Base-by-base conservation (phyloP, 2,329 filamentous ascomycete genomes). In the Aspergillus cejpii region DNA sequence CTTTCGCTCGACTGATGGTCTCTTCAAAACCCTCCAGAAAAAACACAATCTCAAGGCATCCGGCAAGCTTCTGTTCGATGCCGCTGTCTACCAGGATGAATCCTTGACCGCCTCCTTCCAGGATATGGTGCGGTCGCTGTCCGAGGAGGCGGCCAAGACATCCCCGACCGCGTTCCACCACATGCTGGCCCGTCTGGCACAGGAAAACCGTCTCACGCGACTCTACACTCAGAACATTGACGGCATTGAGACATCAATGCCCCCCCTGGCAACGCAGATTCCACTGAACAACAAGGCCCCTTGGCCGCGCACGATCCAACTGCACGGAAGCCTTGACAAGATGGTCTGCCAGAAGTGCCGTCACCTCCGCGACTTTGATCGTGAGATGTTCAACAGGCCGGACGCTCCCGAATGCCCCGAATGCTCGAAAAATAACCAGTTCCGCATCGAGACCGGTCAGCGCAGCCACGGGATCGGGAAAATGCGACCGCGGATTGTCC, bases 201-300 rank as follows among this genome's bases (percentile, higher is more conserved):
- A 86, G 46, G 89, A 97, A 67, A 87, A 85, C 34, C 86, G 92
- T 15, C 71, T 98, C 19, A 74, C 96, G 62, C 86, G 92, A 34
- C 77, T 98, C 5, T 98, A 98, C 66, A 91, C 87, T 2, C 92
- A 98, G 63, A 98, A 98, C 57, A 91, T 98, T 26, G 92, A 98
- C 69, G 88, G 90, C 47, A 85, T 98, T 53, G 92, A 98, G 58
- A 92, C 87, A 0, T 79, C 81, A 6, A 77, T 98, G 66, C 73
- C 81, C 37, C 90, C 91, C 2, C 73, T 98, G 6, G 76, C 78
- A 20, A 97, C 92, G 0, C 77, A 78, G 41, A 82, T 95, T 1
- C 92, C 92, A 1, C 74, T 98, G 10, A 84, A 83, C 49, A 75
- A 79, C 53, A 94, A 92, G 63, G 89, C 83, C 0, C 90, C 90